Evolutionary conservation across 192 early-diverging fungal species (phyloP).

Genomic region (Coemansia umbellata): DNA sequence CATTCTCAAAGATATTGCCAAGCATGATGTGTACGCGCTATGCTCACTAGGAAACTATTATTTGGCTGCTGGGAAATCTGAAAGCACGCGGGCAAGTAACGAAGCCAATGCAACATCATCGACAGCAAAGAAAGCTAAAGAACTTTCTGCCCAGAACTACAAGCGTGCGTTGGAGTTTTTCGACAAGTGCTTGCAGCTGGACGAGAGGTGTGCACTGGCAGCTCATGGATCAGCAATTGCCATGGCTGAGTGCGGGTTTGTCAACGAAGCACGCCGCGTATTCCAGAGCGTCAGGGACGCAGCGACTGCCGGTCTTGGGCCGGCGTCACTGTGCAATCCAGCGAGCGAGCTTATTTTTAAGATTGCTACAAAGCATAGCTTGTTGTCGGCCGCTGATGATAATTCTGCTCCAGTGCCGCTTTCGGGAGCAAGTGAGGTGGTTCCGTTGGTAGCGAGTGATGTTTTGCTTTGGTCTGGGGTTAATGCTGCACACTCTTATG

Average conservation of each 20-base stretch:
- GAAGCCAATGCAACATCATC: constrained; percentile 3
- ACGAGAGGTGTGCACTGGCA: constrained; percentile 70
- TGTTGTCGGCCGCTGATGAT: not conserved
- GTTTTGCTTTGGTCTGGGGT: constrained; percentile 54
- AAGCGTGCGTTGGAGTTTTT: constrained; percentile 79
- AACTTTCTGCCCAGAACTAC: constrained; percentile 45
- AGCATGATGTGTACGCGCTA: constrained; percentile 75
- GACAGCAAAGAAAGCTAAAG: constrained; percentile 12
- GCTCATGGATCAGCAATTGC: constrained; percentile 84
- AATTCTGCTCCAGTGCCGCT: not conserved
- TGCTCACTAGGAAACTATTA: constrained; percentile 79
- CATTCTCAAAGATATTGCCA: constrained; percentile 72
- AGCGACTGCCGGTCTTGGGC: constrained; percentile 32
- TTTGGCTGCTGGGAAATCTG: constrained; percentile 57
- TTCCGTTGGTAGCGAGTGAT: constrained; percentile 20
- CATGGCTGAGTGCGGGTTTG: constrained; percentile 64
- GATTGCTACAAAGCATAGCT: not conserved
- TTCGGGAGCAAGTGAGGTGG: not conserved
- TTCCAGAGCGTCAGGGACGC: constrained; percentile 67
- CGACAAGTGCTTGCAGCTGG: constrained; percentile 65
- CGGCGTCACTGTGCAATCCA: constrained; percentile 6
- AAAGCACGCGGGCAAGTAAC: constrained; percentile 11
- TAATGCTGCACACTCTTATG: constrained; percentile 74
- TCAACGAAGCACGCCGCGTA: constrained; percentile 59
- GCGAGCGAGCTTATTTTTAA: constrained; percentile 30